Evolutionary conservation across 768 basidiomycete genomes (phyloP), one percentile per base, ranked within the genome.

Genomic region (Lyophyllum atratum): DNA sequence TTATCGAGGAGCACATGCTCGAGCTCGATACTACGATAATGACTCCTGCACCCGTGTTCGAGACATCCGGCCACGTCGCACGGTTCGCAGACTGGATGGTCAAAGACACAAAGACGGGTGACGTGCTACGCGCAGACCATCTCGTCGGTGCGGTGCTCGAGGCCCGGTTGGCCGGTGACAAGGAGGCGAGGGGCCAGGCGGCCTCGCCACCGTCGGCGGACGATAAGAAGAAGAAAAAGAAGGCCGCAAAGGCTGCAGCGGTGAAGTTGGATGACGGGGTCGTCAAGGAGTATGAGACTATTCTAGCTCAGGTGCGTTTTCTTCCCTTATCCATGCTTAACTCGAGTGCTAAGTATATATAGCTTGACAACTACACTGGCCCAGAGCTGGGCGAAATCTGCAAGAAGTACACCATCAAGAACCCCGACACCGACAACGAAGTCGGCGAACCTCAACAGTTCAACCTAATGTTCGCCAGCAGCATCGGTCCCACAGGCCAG

Each of bases 41-140:
- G 89, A 98, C 96, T 0, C 90, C 96, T 15, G 84, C 92, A 2
- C 79, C 94, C 12, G 95, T 98, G 10, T 95, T 98, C 69, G 95
- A 97, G 73, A 87, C 96, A 0, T 98, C 95, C 31, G 95, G 97
- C 26, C 97, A 98, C 75, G 96, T 98, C 59, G 95, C 95, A 42
- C 86, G 95, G 62, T 99, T 98, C 69, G 93, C 96, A 5, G 97
- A 99, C 70, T 99, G 95, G 96, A 98, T 98, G 96, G 92, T 93
- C 68, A 97, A 96, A 77, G 96, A 98, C 65, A 77, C 79, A 24
- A 87, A 92, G 77, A 95, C 91, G n/a, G 94, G 95, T 44, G 95
- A 98, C 66, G 95, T 98, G 47, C 86, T 97, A 65, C 89, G 96
- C 44, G 96, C 96, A 24, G 95, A 98, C 72, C 97, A 98, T 73